Evolutionary conservation across 2,329 filamentous ascomycete genomes (phyloP).

Genomic region (Cyanodermella asteris): DNA sequence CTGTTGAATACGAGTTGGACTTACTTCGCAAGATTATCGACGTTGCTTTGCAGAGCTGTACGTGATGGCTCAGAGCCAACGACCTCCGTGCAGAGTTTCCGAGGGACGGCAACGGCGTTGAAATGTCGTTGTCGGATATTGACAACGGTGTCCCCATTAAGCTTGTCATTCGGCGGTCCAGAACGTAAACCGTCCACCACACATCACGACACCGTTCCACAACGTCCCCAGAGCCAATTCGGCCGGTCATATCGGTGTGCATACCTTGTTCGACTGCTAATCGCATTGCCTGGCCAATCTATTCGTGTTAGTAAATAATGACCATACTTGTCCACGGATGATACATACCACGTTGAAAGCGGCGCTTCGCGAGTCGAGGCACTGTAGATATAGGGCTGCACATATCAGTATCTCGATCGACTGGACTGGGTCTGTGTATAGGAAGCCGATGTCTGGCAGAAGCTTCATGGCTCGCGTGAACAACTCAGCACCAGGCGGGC

Average conservation of each 20-base stretch:
- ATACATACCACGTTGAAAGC: constrained; percentile 23
- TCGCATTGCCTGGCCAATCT: constrained; percentile 31
- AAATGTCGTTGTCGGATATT: constrained; percentile 29
- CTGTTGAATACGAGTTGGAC: constrained; percentile 6
- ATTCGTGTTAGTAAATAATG: neutral
- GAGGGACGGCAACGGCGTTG: constrained; percentile 24
- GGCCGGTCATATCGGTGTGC: constrained; percentile 28
- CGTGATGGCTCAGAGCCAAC: constrained; percentile 22
- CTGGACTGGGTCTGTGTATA: constrained; percentile 22
- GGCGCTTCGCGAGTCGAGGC: constrained; percentile 24
- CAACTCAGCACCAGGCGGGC: constrained; percentile 25
- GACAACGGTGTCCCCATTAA: constrained; percentile 30
- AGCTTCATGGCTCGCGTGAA: constrained; percentile 24
- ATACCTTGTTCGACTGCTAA: constrained; percentile 28
- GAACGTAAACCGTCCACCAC: constrained; percentile 33
- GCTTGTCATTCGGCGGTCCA: constrained; percentile 32
- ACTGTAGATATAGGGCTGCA: constrained; percentile 30
- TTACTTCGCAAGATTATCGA: constrained; percentile 23
- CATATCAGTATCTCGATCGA: constrained; percentile 30
- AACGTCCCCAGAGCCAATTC: constrained; percentile 18
- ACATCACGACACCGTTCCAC: constrained; percentile 27
- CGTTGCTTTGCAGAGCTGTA: constrained; percentile 23
- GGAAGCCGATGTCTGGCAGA: constrained; percentile 20
- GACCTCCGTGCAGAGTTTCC: constrained; percentile 17
- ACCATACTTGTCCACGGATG: constrained; percentile 1